Percentiles rank a stretch among this genome's conserved stretches.
phyloP scores from a whole-genome alignment of 495 filamentous ascomycete genomes.

The Apiosordaria backusii region DNA sequence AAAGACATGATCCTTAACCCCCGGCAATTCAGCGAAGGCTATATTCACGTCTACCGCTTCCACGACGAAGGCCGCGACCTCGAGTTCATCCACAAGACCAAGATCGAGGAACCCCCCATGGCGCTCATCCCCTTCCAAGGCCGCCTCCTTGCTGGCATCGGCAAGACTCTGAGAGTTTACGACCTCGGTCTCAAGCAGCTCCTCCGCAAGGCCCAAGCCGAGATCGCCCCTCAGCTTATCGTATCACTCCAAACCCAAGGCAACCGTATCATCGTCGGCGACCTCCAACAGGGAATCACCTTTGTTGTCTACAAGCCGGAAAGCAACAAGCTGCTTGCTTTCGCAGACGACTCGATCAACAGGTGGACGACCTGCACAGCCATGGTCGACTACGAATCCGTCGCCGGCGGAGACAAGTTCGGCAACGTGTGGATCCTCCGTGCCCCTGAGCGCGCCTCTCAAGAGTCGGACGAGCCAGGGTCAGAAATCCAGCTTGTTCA shows the following conservation, averaged over 20 bases:
- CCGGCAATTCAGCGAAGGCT: conserved; percentile 69
- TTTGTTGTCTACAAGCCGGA: conserved; percentile 92
- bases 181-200: conserved; percentile 89
- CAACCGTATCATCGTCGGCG: conserved; percentile 84
- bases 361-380: conserved; percentile 83
- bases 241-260: conserved; percentile 87
- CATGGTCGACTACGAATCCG: conserved; percentile 97
- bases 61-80: conserved; percentile 78
- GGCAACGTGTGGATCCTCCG: conserved; percentile 93
- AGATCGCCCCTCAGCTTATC: conserved; percentile 76
- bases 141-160: conserved; percentile 77
- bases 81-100: conserved; percentile 95
- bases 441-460: conserved; percentile 78
- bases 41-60: conserved; percentile 91
- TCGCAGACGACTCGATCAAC: conserved; percentile 81
- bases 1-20: conserved; percentile 82
- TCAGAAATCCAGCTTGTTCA: conserved; percentile 86
- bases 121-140: conserved; percentile 92
- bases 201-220: conserved; percentile 83
- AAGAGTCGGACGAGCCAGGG: conserved; percentile 88
- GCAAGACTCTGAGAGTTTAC: conserved; percentile 76
- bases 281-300: conserved; percentile 84
- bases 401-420: conserved; percentile 94
- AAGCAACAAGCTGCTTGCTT: conserved; percentile 86
- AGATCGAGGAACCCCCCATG: conserved; percentile 80